phyloP scores from a whole-genome alignment of 2,329 filamentous ascomycete species.

The Ascochyta pisi region DNA sequence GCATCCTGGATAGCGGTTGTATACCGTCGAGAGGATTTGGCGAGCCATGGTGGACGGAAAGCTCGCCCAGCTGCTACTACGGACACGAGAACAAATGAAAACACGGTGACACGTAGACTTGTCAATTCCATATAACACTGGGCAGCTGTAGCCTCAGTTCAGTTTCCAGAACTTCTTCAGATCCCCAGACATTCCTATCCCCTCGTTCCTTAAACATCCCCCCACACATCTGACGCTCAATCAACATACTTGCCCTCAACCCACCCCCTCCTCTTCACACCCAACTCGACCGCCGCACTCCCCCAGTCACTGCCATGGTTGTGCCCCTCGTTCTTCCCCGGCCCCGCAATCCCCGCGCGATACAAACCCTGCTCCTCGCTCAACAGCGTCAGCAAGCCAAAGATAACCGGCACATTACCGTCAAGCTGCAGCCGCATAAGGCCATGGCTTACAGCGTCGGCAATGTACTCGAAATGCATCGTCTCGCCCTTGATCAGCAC shows the following conservation, averaged over 20 bases:
- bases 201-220: too few species aligned
- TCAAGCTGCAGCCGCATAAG: slow-evolving; percentile 96
- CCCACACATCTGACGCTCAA: slow-evolving; percentile 27
- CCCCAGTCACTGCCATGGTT: slow-evolving; percentile 99
- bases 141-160: too few species aligned
- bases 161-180: too few species aligned
- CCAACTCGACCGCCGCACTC: slow-evolving; percentile 90
- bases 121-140: too few species aligned
- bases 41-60: too few species aligned
- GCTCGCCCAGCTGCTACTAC: too few species aligned
- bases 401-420: slow-evolving; percentile 85
- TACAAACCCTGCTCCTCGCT: slow-evolving; percentile 86
- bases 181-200: too few species aligned
- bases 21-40: too few species aligned
- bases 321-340: slow-evolving; percentile 63
- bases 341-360: slow-evolving; percentile 73
- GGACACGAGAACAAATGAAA: too few species aligned
- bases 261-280: slow-evolving; percentile 86
- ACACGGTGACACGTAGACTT: too few species aligned
- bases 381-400: slow-evolving; percentile 89
- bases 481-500: slow-evolving; percentile 98
- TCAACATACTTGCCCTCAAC: slow-evolving; percentile 69
- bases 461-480: slow-evolving; percentile 99
- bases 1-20: background rate
- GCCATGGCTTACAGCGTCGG: slow-evolving; percentile 87